phyloP scores from a whole-genome alignment of 2,329 filamentous ascomycete genomes.

The Paraphaeosphaeria sporulosa region DNA sequence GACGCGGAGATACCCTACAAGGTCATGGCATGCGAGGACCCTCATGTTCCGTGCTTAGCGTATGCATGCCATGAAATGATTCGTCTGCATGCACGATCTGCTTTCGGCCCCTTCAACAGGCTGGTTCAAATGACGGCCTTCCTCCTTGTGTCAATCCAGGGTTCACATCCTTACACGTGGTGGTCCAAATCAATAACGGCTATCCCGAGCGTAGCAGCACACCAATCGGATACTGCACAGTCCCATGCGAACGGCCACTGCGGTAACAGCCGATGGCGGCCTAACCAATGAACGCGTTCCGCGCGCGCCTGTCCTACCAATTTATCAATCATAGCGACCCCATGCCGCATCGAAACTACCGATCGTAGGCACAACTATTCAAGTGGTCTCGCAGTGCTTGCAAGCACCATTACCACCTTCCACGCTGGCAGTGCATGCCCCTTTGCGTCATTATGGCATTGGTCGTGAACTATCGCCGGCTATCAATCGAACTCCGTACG shows the following conservation, averaged over 20 bases:
- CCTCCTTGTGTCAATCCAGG: not conserved
- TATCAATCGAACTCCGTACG: constrained; percentile 7
- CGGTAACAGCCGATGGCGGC: not conserved
- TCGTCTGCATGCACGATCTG: not conserved
- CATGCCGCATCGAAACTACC: not conserved
- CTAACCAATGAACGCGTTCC: not conserved
- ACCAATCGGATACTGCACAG: not conserved
- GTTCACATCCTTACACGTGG: not conserved
- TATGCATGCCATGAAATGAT: not conserved
- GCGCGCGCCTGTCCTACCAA: not conserved
- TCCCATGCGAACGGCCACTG: not conserved
- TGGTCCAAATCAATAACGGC: not conserved
- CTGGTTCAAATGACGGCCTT: not conserved
- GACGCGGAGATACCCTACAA: not conserved
- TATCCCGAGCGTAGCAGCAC: not conserved
- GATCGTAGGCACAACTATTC: not conserved
- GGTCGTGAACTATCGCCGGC: not conserved
- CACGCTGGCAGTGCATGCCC: not conserved
- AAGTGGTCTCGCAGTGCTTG: not conserved
- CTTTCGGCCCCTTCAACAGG: not conserved
- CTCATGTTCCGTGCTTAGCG: constrained; percentile 3
- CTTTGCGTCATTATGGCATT: constrained; percentile 9
- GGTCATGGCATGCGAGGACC: not conserved
- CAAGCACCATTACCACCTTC: not conserved
- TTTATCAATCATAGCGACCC: not conserved